Percentiles rank a stretch among this genome's conserved stretches.
These are phyloP conservation scores for Coemansia sp. DNA, from an alignment of 192 early-diverging fungal species.

Conservation along the genomic window DNA sequence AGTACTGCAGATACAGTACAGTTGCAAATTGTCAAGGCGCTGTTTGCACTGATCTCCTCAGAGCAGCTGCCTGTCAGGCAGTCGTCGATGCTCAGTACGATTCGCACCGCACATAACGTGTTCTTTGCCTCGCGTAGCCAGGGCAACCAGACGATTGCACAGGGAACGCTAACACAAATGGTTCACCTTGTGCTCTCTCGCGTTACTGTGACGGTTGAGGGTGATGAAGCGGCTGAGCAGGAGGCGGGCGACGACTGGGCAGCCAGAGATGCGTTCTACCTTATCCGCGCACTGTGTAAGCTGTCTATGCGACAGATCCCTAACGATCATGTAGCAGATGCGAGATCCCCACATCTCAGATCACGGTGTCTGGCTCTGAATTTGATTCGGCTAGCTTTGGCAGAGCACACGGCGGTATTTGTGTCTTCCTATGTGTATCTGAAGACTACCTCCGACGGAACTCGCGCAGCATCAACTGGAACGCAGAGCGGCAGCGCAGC, in stretches of 20 bases:
- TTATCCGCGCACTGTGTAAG: constrained; percentile 85
- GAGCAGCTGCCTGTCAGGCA: constrained; percentile 67
- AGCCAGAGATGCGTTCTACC: constrained; percentile 74
- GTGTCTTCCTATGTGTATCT: constrained; percentile 55
- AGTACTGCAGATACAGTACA: constrained; percentile 82
- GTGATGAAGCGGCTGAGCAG: constrained; percentile 6
- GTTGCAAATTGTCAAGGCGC: constrained; percentile 88
- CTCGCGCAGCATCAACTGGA: neutral
- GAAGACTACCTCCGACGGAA: constrained; percentile 2
- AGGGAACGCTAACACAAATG: constrained; percentile 88
- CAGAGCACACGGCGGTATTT: constrained; percentile 75
- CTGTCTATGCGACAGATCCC: constrained; percentile 82
- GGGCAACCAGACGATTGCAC: constrained; percentile 80
- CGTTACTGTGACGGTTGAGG: constrained; percentile 34
- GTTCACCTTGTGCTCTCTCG: constrained; percentile 77
- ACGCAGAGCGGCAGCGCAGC: neutral
- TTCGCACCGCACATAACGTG: constrained; percentile 85
- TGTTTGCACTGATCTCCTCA: constrained; percentile 77
- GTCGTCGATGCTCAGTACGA: constrained; percentile 70
- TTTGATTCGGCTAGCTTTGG: constrained; percentile 71
- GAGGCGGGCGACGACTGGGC: constrained; percentile 14
- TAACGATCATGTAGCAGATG: constrained; percentile 64
- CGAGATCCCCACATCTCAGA: constrained; percentile 76
- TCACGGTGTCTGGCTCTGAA: constrained; percentile 83
- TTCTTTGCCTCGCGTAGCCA: constrained; percentile 74